Conservation (phyloP, 441 rosid species). For the Aleurites moluccanus region DNA sequence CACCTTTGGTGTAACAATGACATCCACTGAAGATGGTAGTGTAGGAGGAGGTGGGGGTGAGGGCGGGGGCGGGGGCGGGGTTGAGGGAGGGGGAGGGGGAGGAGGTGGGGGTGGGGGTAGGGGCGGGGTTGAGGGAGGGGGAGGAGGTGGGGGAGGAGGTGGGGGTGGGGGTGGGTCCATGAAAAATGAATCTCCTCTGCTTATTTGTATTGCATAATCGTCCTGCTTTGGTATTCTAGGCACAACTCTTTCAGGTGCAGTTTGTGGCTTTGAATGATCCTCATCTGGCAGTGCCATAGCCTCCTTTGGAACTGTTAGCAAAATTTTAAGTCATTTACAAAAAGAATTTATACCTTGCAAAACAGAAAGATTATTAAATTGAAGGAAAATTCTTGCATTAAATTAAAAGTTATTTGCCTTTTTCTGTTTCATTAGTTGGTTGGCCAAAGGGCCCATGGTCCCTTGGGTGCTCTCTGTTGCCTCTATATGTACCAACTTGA, state of each 20-base stretch:
- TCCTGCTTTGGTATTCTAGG: conserved; percentile 43
- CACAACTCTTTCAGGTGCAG: conserved; percentile 44
- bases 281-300: conserved; percentile 32
- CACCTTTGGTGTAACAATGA: conserved; percentile 47
- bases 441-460: conserved; percentile 41
- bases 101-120: too few species aligned
- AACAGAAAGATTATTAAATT: conserved; percentile 14
- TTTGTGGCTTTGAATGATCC: conserved; percentile 45
- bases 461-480: conserved; percentile 54
- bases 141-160: too few species aligned
- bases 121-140: too few species aligned
- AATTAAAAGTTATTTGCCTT: conserved; percentile 50
- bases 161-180: too few species aligned
- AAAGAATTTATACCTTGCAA: conserved; percentile 12
- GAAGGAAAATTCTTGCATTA: neutral
- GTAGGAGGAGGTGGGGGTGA: conserved; percentile 57
- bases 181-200: conserved; percentile 38
- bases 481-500: conserved; percentile 66
- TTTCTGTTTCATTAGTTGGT: conserved; percentile 53
- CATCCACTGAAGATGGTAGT: conserved; percentile 42
- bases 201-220: conserved; percentile 61
- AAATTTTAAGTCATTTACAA: conserved; percentile 7
- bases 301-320: conserved; percentile 46
- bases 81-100: too few species aligned
- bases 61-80: too few species aligned